phyloP scores from a whole-genome alignment of 2,329 filamentous ascomycete species.

The Monosporascus sp. region DNA sequence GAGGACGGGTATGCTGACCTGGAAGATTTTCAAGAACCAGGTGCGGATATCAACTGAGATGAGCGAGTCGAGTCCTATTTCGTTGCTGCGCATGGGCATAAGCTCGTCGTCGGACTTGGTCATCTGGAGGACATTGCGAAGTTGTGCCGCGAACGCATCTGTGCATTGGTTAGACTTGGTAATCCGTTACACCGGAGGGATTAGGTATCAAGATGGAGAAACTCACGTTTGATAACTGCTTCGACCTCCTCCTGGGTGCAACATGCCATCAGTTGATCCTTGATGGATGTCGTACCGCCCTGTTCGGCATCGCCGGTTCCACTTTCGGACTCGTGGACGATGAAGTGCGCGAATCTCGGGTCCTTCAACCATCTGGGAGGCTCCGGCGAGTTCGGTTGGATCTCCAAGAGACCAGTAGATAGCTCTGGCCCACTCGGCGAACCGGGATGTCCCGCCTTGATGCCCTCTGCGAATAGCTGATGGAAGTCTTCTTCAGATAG shows the following conservation, averaged over 20 bases:
- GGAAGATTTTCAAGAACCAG: conserved; percentile 3
- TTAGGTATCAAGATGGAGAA: too few relatives aligned
- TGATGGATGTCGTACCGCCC: too few relatives aligned
- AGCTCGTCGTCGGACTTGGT: conserved; percentile 8
- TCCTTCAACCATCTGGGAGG: too few relatives aligned
- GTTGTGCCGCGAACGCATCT: conserved; percentile 6
- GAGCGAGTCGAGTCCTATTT: conserved; percentile 3
- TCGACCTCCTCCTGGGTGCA: too few relatives aligned
- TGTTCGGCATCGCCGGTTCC: too few relatives aligned
- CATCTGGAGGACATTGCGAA: conserved; percentile 9
- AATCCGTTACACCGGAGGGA: too few relatives aligned
- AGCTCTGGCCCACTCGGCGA: conserved; percentile 11
- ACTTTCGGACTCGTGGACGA: too few relatives aligned
- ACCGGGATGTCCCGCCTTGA: conserved; percentile 12
- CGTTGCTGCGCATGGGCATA: conserved; percentile 4
- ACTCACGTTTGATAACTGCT: too few relatives aligned
- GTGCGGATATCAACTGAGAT: conserved; percentile 3
- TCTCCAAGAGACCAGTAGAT: conserved; percentile 7
- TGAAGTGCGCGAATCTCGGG: too few relatives aligned
- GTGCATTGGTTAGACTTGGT: too few relatives aligned
- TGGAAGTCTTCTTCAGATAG: conserved; percentile 28
- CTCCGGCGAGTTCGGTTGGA: too few relatives aligned
- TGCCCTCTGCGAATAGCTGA: conserved; percentile 26
- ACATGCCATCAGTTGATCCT: too few relatives aligned
- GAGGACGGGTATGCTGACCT: conserved; percentile 1